phyloP scores from a whole-genome alignment of 345 rosid genomes.

The Linum usitatissimum region DNA sequence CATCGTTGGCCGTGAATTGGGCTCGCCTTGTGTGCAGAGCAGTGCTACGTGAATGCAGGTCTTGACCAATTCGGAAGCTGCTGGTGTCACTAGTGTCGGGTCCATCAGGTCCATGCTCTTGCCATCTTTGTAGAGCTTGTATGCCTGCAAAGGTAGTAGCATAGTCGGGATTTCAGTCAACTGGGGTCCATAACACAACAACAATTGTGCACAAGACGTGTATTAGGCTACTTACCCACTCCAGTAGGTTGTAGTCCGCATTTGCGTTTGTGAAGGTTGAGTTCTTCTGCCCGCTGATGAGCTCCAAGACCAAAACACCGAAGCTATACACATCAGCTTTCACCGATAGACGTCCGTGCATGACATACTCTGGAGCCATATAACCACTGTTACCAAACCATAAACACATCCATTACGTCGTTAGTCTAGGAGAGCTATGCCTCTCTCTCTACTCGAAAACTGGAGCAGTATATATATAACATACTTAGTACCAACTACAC shows the following conservation, averaged over 20 bases:
- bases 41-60: slow-evolving; percentile 70
- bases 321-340: slow-evolving; percentile 96
- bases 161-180: too few species aligned
- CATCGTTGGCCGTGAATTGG: slow-evolving; percentile 56
- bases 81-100: slow-evolving; percentile 40
- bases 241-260: slow-evolving; percentile 57
- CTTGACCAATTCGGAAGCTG: slow-evolving; percentile 38
- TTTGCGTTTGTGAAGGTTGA: slow-evolving; percentile 38
- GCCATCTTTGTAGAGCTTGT: slow-evolving; percentile 57
- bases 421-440: neutral
- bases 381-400: slow-evolving; percentile 55
- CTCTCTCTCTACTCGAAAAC: neutral
- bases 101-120: slow-evolving; percentile 64
- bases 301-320: slow-evolving; percentile 83
- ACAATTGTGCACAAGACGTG: too few species aligned
- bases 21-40: slow-evolving; percentile 80
- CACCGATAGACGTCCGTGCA: slow-evolving; percentile 67
- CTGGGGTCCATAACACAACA: too few species aligned
- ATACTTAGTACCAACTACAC: slow-evolving; percentile 92
- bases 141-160: slow-evolving; percentile 38
- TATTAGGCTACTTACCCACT: slow-evolving; percentile 53
- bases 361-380: slow-evolving; percentile 95
- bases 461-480: too few species aligned
- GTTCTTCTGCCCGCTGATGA: slow-evolving; percentile 75
- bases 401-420: neutral